Base-by-base conservation (phyloP, 2,329 filamentous ascomycete species). In the Fusarium napiforme region DNA sequence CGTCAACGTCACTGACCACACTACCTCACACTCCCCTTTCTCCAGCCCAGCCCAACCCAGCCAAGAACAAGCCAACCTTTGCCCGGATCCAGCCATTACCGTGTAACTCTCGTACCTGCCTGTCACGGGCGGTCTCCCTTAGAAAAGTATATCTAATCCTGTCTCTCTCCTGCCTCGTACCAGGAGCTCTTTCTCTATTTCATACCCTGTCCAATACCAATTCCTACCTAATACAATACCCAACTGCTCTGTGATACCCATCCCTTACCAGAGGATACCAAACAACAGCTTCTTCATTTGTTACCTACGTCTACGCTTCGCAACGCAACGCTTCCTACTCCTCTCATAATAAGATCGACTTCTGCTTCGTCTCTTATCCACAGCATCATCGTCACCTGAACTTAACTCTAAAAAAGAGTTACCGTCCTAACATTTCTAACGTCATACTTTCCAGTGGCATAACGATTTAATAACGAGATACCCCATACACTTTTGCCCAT, bases 1-100 rank as follows among this genome's bases (percentile, higher is more conserved):
- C 80, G 79, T 82, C 80, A 82, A 82, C 80, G 80, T 82, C 80
- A 82, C 80, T 76, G 60, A 69, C 36, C 74, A 53, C 57, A 59
- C 43, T 64, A 59, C 30, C 30, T 30, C 30, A 30, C 57, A 53
- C 57, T 64, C 64, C 64, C 55, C 64, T 45, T 59, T 45, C 39
- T 58, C 71, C 63, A 60, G 64, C 61, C 71, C 63, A 60, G 66
- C 61, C 60, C 46, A 64, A 21, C 50, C 34, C 32, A 39, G 49
- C 50, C 50, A 26, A 53, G 47, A 39, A 26, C 50, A 55, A 18
- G 26, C 50, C 50, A 55, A 30, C 50, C 23, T 40, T 5, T 72
- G 69, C 67, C 63, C 68, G 72, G 72, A 74, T 74, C 69, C 56
- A 74, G 72, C 72, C 72, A 70, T 40, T 45, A 50, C 50, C 46